These are phyloP conservation scores for Jimgerdemannia flammicorona DNA, from an alignment of 192 early-diverging fungal species.

Conservation along the genomic window DNA sequence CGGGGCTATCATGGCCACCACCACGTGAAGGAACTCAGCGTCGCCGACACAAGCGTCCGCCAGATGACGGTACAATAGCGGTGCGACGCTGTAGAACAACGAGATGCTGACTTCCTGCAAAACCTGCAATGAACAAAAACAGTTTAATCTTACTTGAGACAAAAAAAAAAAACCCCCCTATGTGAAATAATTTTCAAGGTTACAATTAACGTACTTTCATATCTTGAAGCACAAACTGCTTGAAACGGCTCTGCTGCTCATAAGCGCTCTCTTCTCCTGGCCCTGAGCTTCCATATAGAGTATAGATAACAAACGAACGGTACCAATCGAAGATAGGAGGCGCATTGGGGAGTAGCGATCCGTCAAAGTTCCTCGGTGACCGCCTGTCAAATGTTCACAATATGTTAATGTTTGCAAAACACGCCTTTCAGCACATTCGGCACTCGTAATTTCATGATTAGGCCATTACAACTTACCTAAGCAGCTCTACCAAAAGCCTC, in stretches of 20 bases:
- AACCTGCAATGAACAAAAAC: not conserved
- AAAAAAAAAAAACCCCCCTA: not conserved
- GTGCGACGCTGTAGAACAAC: not conserved
- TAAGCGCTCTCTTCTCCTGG: not conserved
- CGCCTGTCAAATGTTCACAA: not conserved
- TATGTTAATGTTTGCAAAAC: not conserved
- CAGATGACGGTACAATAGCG: not conserved
- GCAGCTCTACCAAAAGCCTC: not conserved
- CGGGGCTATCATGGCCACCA: slow-evolving; percentile 4
- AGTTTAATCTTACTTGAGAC: not conserved
- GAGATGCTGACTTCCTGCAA: not conserved
- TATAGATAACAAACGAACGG: not conserved
- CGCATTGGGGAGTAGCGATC: not conserved
- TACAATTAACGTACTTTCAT: not conserved
- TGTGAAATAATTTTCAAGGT: not conserved
- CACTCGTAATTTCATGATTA: not conserved
- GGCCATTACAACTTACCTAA: not conserved
- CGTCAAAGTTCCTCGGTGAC: not conserved
- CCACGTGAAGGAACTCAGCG: slow-evolving; percentile 5
- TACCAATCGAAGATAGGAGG: not conserved
- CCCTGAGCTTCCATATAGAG: not conserved
- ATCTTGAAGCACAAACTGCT: not conserved
- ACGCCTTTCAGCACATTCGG: not conserved
- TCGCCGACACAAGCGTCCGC: slow-evolving; percentile 7
- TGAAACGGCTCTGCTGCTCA: not conserved